These are phyloP conservation scores for Aspergillus carbonarius DNA, from an alignment of 2,329 filamentous ascomycete species.

Conservation along the genomic window DNA sequence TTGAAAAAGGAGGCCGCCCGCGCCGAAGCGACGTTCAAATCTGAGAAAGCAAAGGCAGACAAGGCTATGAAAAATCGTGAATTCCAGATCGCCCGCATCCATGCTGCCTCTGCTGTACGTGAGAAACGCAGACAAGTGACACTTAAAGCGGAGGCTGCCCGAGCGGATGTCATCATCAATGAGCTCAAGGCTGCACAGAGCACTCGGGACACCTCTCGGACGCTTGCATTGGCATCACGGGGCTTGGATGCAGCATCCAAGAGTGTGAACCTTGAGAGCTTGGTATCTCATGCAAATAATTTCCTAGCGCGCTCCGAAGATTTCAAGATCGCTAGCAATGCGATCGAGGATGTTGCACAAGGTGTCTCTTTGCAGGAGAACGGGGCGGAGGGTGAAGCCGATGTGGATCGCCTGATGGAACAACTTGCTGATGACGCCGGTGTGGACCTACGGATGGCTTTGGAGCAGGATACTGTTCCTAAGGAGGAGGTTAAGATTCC, in stretches of 20 bases:
- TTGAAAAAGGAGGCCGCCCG: slow-evolving; percentile 49
- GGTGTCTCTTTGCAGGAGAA: slow-evolving; percentile 46
- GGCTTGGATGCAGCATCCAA: slow-evolving; percentile 47
- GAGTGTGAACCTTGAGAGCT: slow-evolving; percentile 47
- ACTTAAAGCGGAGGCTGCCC: slow-evolving; percentile 46
- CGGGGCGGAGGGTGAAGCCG: slow-evolving; percentile 43
- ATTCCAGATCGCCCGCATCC: slow-evolving; percentile 51
- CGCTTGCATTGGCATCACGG: slow-evolving; percentile 45
- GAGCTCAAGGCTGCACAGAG: slow-evolving; percentile 50
- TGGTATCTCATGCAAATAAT: slow-evolving; percentile 44
- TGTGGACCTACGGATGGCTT: slow-evolving; percentile 41
- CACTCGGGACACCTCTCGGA: slow-evolving; percentile 48
- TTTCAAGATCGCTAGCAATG: slow-evolving; percentile 45
- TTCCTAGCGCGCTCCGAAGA: slow-evolving; percentile 44
- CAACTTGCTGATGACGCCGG: slow-evolving; percentile 46
- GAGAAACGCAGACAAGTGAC: slow-evolving; percentile 49
- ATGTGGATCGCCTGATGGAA: slow-evolving; percentile 46
- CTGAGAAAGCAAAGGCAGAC: slow-evolving; percentile 50
- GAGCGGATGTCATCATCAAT: slow-evolving; percentile 51
- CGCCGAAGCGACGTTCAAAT: slow-evolving; percentile 47
- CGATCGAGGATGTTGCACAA: slow-evolving; percentile 43
- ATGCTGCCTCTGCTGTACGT: slow-evolving; percentile 47
- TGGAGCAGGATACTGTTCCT: slow-evolving; percentile 41
- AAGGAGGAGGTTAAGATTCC: slow-evolving; percentile 44
- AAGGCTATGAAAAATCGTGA: slow-evolving; percentile 50